Conservation (phyloP, 2,329 filamentous ascomycete species). For the Rhynchosporium graminicola region DNA sequence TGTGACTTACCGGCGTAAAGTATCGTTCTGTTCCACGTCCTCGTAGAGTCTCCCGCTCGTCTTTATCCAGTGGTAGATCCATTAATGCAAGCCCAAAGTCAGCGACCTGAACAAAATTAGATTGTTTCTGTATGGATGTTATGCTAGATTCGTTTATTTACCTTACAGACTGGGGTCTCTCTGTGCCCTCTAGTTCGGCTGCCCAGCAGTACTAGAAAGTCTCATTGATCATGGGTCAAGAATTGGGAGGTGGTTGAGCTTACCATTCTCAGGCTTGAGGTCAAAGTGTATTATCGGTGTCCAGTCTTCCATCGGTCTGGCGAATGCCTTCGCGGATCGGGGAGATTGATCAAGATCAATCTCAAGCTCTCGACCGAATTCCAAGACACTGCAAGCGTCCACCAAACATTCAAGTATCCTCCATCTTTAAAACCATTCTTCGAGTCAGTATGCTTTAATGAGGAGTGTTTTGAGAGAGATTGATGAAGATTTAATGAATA, state of each 20-base stretch:
- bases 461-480: too few relatives aligned
- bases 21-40: background rate
- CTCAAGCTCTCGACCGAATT: background rate
- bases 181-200: background rate
- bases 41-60: background rate
- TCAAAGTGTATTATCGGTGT: background rate
- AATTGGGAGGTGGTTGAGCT: background rate
- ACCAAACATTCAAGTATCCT: slow-evolving; percentile 14
- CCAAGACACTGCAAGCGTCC: slow-evolving; percentile 1
- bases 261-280: slow-evolving; percentile 12
- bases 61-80: background rate
- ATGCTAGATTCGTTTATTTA: background rate
- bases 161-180: background rate
- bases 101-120: background rate
- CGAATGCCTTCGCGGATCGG: background rate
- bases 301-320: background rate
- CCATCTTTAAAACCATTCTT: background rate
- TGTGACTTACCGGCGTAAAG: background rate
- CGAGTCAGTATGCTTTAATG: too few relatives aligned
- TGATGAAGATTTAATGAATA: too few relatives aligned
- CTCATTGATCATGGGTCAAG: too few relatives aligned
- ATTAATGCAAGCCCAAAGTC: background rate
- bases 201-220: background rate
- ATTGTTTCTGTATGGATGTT: too few relatives aligned
- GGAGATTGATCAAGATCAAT: background rate